phyloP scores from a whole-genome alignment of 2,329 filamentous ascomycete species.

The Colletotrichum australisinense region DNA sequence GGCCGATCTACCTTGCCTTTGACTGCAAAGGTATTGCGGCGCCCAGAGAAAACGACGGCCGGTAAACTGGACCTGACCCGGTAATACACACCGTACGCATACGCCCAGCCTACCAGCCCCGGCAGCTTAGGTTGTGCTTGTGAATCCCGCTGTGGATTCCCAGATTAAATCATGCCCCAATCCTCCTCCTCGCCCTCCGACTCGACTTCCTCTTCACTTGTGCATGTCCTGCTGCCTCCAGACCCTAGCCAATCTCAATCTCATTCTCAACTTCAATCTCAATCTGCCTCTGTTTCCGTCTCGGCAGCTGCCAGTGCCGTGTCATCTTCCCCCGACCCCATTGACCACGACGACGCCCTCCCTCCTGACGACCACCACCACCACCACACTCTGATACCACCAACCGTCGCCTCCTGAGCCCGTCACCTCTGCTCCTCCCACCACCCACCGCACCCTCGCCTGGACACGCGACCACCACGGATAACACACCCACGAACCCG shows the following conservation, averaged over 20 bases:
- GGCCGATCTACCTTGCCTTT: not conserved
- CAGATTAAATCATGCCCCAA: constrained; percentile 35
- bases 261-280: not conserved
- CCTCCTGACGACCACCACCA: not conserved
- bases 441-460: constrained; percentile 23
- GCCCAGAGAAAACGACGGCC: not conserved
- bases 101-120: constrained; percentile 18
- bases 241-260: constrained; percentile 8
- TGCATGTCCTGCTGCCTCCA: constrained; percentile 35
- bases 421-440: constrained; percentile 29
- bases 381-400: not conserved
- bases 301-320: constrained; percentile 22
- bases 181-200: constrained; percentile 28
- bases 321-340: constrained; percentile 32
- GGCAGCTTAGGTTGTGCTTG: constrained; percentile 9
- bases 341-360: constrained; percentile 29
- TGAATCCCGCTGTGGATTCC: constrained; percentile 27
- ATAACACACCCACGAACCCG: not conserved
- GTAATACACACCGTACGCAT: not conserved
- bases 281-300: constrained; percentile 18
- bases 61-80: constrained; percentile 3
- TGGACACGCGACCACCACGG: constrained; percentile 30
- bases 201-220: constrained; percentile 33
- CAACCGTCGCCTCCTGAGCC: constrained; percentile 25
- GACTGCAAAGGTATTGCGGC: no score